These are phyloP conservation scores for Pichia sp. DNA, from an alignment of 1,139 yeast species.

Conservation along the genomic window DNA sequence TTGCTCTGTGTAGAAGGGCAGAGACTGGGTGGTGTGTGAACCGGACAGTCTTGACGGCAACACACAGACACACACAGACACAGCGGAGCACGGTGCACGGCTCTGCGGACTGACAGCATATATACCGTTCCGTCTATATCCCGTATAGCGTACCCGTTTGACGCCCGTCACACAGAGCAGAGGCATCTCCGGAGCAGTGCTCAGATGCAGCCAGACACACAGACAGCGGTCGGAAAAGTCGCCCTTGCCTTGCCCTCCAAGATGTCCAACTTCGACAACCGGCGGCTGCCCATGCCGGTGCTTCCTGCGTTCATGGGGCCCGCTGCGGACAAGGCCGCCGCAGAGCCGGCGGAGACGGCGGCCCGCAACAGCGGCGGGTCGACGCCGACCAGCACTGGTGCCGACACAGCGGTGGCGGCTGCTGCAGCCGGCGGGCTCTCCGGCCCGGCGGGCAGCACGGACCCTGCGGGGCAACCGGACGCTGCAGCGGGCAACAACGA, in stretches of 20 bases:
- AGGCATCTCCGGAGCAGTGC: slow-evolving; percentile 1
- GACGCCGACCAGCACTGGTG: not conserved
- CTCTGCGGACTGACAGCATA: no score
- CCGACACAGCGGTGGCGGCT: not conserved
- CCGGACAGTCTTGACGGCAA: no score
- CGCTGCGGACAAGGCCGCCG: not conserved
- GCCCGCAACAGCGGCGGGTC: no score
- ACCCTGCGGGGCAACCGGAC: no score
- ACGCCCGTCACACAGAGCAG: no score
- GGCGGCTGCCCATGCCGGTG: slow-evolving; percentile 8
- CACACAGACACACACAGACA: not conserved
- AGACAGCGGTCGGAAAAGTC: not conserved
- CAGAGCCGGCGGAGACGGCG: no score
- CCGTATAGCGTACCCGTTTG: no score
- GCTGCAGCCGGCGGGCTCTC: slow-evolving; percentile 5
- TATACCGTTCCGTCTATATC: no score
- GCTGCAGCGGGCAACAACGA: no score
- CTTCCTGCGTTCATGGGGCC: not conserved
- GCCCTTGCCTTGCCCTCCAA: not conserved
- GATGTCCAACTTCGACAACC: slow-evolving; percentile 4
- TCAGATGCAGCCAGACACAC: not conserved
- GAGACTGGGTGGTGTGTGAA: no score
- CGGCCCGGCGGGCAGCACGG: no score
- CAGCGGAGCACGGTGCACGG: no score
- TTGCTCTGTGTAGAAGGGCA: not conserved